These are phyloP conservation scores for Claviceps quebecensis DNA, from an alignment of 2,329 filamentous ascomycete species.

Conservation along the genomic window DNA sequence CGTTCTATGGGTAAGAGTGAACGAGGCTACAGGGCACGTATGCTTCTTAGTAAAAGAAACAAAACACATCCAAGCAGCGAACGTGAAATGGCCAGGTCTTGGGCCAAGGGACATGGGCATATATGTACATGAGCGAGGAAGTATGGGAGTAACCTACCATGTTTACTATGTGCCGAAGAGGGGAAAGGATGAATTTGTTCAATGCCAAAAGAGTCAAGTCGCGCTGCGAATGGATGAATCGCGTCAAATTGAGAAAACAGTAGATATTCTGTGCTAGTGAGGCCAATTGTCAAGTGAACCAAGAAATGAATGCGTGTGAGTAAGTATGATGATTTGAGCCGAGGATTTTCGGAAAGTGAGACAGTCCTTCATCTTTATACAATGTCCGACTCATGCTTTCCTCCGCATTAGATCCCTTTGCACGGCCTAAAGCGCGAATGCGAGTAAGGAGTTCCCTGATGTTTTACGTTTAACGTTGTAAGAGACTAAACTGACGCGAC, in stretches of 20 bases:
- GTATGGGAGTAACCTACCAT: conserved; percentile 1
- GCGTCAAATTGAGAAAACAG: background rate
- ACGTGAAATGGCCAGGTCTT: background rate
- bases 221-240: background rate
- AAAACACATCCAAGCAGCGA: background rate
- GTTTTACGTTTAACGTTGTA: background rate
- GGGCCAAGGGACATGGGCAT: background rate
- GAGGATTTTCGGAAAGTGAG: background rate
- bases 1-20: conserved; percentile 17
- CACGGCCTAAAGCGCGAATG: background rate
- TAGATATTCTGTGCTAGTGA: background rate
- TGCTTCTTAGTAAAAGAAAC: background rate
- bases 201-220: background rate
- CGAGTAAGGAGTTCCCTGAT: background rate
- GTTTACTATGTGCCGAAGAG: background rate
- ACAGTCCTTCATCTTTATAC: conserved; percentile 1
- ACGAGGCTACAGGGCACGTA: background rate
- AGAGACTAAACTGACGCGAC: background rate
- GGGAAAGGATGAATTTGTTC: background rate
- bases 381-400: background rate
- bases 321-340: background rate
- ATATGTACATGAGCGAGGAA: too few species aligned
- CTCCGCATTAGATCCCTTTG: background rate
- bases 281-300: background rate
- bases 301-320: background rate